Base-by-base conservation (phyloP, 2,329 filamentous ascomycete genomes). In the Hirsutella minnesotensis region DNA sequence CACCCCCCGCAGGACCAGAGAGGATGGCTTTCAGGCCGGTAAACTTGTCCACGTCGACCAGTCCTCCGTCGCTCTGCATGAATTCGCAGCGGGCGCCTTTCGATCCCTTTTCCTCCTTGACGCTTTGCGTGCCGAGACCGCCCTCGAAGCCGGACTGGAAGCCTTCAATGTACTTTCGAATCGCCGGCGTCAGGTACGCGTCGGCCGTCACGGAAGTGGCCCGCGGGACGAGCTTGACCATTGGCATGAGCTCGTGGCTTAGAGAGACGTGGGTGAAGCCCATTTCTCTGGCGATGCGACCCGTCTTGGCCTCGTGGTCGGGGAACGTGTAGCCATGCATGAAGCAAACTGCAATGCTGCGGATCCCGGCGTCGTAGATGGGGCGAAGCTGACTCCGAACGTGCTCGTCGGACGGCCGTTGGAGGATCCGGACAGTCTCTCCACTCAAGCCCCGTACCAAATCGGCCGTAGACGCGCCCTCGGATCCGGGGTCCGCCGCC, bases 1-100 rank as follows among this genome's bases (percentile, higher is more conserved):
- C 83, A 38, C 83, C 83, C 15, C 82, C 83, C n/a, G 83, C 83
- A 4, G 83, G 83, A 0, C 83, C 83, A 1, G 79, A 84, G 0
- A 88, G 59, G 34, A 88, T 84, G 0, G 80, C 81, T 47, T 77
- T 73, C 5, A 86, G 61, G 0, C 83, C 83, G 15, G 77, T 81
- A 55, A 87, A 86, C 43, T 69, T 73, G 47, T 72, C 67, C 4
- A 77, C 74, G 49, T 78, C 73, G 1, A 66, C 63, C 1, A 73
- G 55, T 0, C 68, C 68, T 3, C 68, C 68, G 38, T 71, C 68
- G 0, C 77, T 81, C 53, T 85, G 80, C 79, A 85, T 85, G 51
- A 86, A 83, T 53, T 85, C 79, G 59, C 81, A 84, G 47, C 80
- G 66, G 31, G 45, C 46, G 38, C 46, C 54, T 19, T 19, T 21